Conservation (phyloP, 1,284 basidiomycete genomes). For the Inonotus obliquus region DNA sequence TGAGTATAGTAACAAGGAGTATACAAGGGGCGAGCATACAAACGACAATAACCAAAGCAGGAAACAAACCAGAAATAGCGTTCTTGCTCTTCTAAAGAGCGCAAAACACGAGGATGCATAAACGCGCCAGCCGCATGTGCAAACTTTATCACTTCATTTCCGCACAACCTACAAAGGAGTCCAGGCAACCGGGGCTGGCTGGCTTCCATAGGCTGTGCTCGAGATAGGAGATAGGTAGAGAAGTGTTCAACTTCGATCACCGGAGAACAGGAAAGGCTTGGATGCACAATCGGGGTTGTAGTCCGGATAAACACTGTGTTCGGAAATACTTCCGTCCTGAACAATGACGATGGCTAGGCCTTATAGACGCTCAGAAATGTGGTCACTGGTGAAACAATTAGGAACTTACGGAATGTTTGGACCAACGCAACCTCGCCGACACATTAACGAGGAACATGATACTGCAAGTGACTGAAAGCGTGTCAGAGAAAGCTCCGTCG, state of each 20-base stretch:
- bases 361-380: neutral
- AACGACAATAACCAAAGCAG: neutral
- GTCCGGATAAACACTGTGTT: neutral
- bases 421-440: slow-evolving; percentile 3
- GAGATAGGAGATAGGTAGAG: neutral
- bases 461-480: neutral
- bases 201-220: neutral
- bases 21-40: too few species aligned
- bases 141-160: neutral
- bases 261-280: neutral
- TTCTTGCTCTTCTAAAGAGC: neutral
- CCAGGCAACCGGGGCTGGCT: neutral
- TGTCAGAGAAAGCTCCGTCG: neutral
- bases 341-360: neutral
- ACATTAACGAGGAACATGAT: slow-evolving; percentile 4
- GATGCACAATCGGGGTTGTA: neutral
- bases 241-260: neutral
- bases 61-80: neutral
- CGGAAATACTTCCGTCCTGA: neutral
- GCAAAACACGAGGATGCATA: neutral
- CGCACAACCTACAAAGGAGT: neutral
- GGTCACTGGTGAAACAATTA: neutral
- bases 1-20: too few species aligned
- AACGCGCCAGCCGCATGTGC: neutral
- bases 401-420: slow-evolving; percentile 1